Evolutionary conservation across 2,329 filamentous ascomycete species (phyloP).

Genomic region (Pyricularia sp.): DNA sequence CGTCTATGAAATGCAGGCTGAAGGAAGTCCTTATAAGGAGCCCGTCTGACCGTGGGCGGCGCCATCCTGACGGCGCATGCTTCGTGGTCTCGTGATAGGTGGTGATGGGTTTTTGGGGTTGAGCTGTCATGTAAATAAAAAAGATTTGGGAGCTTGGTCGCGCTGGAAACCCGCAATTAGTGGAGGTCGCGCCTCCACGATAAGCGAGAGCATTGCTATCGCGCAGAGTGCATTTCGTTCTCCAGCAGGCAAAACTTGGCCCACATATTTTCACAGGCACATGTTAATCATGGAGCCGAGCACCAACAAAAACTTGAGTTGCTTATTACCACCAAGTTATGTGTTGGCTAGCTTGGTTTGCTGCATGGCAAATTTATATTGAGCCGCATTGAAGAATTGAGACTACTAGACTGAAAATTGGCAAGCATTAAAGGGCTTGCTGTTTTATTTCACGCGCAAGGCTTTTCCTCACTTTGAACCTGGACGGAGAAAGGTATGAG

Average conservation of each 20-base stretch:
- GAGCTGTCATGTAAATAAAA: constrained; percentile 1
- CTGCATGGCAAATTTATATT: no score
- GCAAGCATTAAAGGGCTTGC: no score
- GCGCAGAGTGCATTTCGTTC: no score
- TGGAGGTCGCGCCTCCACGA: neutral
- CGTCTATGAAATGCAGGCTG: constrained; percentile 78
- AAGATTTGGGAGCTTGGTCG: constrained; percentile 2
- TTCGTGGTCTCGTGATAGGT: neutral
- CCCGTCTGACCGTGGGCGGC: constrained; percentile 38
- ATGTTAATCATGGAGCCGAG: no score
- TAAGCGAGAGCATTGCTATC: neutral
- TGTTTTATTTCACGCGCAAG: no score
- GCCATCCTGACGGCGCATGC: constrained; percentile 38
- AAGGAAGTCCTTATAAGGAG: constrained; percentile 74
- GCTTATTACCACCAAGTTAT: neutral
- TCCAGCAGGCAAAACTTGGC: neutral
- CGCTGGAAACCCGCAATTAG: constrained; percentile 1
- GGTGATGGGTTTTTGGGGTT: neutral
- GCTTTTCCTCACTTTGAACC: no score
- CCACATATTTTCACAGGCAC: neutral
- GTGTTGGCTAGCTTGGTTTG: neutral
- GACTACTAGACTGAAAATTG: no score
- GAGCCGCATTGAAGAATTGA: no score
- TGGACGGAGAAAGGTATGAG: no score
- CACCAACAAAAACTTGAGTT: no score